Percentiles rank a stretch among this genome's conserved stretches.
phyloP scores from a whole-genome alignment of 768 basidiomycete species.

The Boletales sp. region DNA sequence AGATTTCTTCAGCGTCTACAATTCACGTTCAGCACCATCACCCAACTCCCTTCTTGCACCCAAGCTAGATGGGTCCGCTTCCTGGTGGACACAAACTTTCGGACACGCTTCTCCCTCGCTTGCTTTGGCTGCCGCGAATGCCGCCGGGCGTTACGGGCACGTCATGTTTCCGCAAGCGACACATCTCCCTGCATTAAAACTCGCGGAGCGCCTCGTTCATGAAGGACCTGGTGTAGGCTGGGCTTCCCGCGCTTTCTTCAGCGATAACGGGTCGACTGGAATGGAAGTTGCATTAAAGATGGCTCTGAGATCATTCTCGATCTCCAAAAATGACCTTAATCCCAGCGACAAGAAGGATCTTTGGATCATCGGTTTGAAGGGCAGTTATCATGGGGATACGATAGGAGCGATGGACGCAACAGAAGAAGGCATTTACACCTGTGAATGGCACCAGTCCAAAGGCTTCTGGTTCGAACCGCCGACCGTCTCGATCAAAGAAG shows the following conservation, averaged over 20 bases:
- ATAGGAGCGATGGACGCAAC: constrained; percentile 97
- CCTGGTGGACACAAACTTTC: constrained; percentile 96
- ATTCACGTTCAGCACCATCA: constrained; percentile 24
- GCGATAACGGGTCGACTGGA: constrained; percentile 92
- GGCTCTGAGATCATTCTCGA: constrained; percentile 73
- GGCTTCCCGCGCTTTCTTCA: constrained; percentile 90
- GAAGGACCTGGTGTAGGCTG: constrained; percentile 83
- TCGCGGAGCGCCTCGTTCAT: constrained; percentile 75
- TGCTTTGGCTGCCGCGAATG: constrained; percentile 81
- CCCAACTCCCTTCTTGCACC: constrained; percentile 44
- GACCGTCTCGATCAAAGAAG: constrained; percentile 63
- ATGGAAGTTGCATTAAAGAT: constrained; percentile 99
- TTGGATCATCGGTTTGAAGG: constrained; percentile 81
- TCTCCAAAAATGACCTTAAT: constrained; percentile 33
- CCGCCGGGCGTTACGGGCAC: constrained; percentile 93
- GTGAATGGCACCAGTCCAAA: constrained; percentile 93
- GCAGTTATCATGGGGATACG: constrained; percentile 97
- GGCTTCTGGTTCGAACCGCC: constrained; percentile 95
- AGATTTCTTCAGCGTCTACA: constrained; percentile 81
- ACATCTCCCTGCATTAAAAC: constrained; percentile 77
- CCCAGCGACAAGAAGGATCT: constrained; percentile 45
- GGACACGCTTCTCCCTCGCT: constrained; percentile 79
- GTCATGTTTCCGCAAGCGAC: constrained; percentile 93
- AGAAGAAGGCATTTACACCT: constrained; percentile 87
- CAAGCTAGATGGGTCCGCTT: constrained; percentile 88